Conservation (phyloP, 148 eudicot species). For the Fagopyrum tataricum region DNA sequence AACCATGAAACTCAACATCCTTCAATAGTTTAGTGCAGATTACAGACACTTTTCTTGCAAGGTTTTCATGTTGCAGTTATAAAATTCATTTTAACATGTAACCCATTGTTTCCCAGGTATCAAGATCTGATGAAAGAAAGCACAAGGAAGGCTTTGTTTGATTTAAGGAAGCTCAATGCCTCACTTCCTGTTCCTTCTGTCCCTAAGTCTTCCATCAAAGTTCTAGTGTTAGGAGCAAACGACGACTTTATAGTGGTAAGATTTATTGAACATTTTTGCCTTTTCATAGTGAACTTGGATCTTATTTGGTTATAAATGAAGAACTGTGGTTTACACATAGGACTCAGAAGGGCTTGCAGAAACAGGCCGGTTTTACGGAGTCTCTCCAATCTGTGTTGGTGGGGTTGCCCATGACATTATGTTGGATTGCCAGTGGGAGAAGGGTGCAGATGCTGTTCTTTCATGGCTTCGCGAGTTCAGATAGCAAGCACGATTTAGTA, state of each 20-base stretch:
- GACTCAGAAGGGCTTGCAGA: slow-evolving; percentile 74
- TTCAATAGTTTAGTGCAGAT: not conserved
- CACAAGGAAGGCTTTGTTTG: slow-evolving; percentile 88
- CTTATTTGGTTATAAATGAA: not conserved
- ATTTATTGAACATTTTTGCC: not conserved
- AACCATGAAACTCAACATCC: no score
- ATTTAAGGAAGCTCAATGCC: slow-evolving; percentile 83
- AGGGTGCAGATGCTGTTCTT: slow-evolving; percentile 55
- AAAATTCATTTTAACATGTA: not conserved
- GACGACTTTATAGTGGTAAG: slow-evolving; percentile 89
- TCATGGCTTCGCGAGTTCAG: slow-evolving; percentile 37
- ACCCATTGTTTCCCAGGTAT: slow-evolving; percentile 35
- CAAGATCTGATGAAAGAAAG: slow-evolving; percentile 88
- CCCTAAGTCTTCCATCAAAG: slow-evolving; percentile 40
- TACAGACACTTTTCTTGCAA: not conserved
- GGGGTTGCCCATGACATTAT: slow-evolving; percentile 90
- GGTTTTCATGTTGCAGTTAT: not conserved
- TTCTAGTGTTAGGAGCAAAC: slow-evolving; percentile 70
- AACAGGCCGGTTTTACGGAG: slow-evolving; percentile 77
- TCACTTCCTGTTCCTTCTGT: slow-evolving; percentile 82
- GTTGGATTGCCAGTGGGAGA: slow-evolving; percentile 87
- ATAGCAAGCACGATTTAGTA: not conserved
- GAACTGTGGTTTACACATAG: slow-evolving; percentile 24
- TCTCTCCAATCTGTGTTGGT: slow-evolving; percentile 54
- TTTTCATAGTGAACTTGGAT: not conserved